Evolutionary conservation across 257 asterid genomes (phyloP), one percentile per base, ranked within the genome.

Genomic region (Phtheirospermum japonicum): DNA sequence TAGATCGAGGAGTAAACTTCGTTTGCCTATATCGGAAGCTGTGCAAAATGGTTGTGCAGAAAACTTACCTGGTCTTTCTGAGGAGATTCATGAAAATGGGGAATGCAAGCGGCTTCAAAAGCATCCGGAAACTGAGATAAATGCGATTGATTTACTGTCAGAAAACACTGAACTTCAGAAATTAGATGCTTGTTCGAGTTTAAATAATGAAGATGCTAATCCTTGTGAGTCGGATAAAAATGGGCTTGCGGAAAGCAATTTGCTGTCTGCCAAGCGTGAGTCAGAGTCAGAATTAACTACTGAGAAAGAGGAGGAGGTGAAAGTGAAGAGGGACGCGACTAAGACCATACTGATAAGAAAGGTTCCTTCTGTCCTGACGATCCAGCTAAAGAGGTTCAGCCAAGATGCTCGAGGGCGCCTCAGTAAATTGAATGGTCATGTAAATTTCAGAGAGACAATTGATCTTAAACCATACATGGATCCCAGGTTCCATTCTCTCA

Each of bases 361-460:
- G 66, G 86, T 85, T 61, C 97, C 99, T 68, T 72, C 87, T 16
- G 64, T 89, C 73, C 76, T 93, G 77, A 87, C 95, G 16, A 73
- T 93, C 66, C 96, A 87, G 69, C 76, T 93, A 55, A 93, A 93
- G 80, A 82, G 99, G 77, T 93, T 93, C 69, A 68, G 84, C 80
- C 99, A 85, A 61, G 97, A 93, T 72, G 80, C 83, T 56, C 84
- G 91, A 42, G 97, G 97, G 36, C 89, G 94, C 26, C 71, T 83
- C 80, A 87, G 89, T 75, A 93, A 93, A 73, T 69, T 93, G 74
- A 89, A 77, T 19, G 99, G 99, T 69, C 90, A 89, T 57, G 96
- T 93, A 76, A 74, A 63, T 30, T 89, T 93, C 78, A 68, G 61
- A 77, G 87, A 82, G 69, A 74, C 74, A 0, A 77, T 93, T 59